Base-by-base conservation (phyloP, 345 rosid genomes). In the Laguncularia racemosa region DNA sequence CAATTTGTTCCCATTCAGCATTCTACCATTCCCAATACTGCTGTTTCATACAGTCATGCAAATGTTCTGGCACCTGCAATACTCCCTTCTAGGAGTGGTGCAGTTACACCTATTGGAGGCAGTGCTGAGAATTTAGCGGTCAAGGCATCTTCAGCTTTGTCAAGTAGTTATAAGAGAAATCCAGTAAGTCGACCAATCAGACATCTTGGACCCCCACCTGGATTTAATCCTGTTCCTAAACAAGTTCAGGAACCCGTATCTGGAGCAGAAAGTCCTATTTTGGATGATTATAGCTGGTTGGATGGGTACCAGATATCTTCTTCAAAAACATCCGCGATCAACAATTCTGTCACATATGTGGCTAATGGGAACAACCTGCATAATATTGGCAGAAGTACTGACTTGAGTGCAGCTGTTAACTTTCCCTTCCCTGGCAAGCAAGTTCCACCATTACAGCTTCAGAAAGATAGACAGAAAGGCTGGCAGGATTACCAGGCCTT, bases 201-300 rank as follows among this genome's bases (percentile, higher is more conserved):
- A 78, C 85, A 77, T 59, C 83, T 80, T 67, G 96, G 95, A 46
- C 96, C 96, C 60, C 96, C 96, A 6, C 96, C 95, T 63, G 95
- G 96, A 44, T 89, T 89, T 70, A 69, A 69, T 53, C 57, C 79
- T 62, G 78, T 76, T 55, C 89, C 79, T 16, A 89, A 77, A 70
- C 82, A 71, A 55, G 64, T 21, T 14, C 66, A 21, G 53, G 91
- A 70, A 60, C 70, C 76, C 18, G 21, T 72, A 55, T 71, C 82
- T 52, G 74, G 69, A 59, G 66, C 73, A 0, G 78, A 69, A 33
- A 33, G 7, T 56, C 18, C 77, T 51, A 62, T 70, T 40, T 71
- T 52, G 67, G 99, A 93, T 85, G 95, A 93, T 72, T 93, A 93
- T 75, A 85, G 92, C 68, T 93, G 99, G 96, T 73, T 89, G 83